Evolutionary conservation across 2,329 filamentous ascomycete genomes (phyloP), one percentile per base, ranked within the genome.

Genomic region (Dichotomopilus funicola): DNA sequence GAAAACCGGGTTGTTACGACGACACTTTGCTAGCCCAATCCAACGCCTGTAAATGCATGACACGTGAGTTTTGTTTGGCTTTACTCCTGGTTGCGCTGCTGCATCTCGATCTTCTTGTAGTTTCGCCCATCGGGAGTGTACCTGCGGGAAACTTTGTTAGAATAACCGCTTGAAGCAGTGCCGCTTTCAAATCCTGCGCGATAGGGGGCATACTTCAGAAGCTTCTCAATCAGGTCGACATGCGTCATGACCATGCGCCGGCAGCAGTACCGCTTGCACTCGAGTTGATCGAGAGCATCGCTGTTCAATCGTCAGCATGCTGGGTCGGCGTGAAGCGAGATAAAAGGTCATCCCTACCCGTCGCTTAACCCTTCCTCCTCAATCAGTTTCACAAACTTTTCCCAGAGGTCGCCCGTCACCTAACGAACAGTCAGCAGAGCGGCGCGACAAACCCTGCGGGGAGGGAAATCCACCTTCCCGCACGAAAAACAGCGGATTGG

Each of bases 171-270:
- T 11, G 9, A 31, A 9, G 12, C 42, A 5, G 2, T 43, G n/a
- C 27, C 33, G 5, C 37, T 6, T 2, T 8, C 31, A 31, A 19
- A 27, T 8, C 36, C 37, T 19, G 51, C 31, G 27, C 11, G 38
- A 41, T 9, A 42, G 41, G 6, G 7, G 12, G 66, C 82, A 65
- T 85, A 95, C 89, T 92, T 89, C 63, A 99, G 83, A 50, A 99
- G 83, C 76, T 99, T 99, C 80, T 99, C 94, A 66, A 99, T 96
- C 60, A 99, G 79, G 72, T 99, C 94, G 67, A 99, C 94, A 74
- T 99, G 94, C 58, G 94, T 99, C 88, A 99, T 96, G 73, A 99
- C 85, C 94, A 99, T 99, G 68, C 94, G 88, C 65, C 94, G 89
- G 78, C 94, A 99, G 82, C 94, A 99, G 78, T 99, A 99, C 65